A percentile compares a stretch with the other conserved stretches of the same genome.
phyloP scores from a whole-genome alignment of 2,329 filamentous ascomycete genomes.

The Microsporum audouinii region DNA sequence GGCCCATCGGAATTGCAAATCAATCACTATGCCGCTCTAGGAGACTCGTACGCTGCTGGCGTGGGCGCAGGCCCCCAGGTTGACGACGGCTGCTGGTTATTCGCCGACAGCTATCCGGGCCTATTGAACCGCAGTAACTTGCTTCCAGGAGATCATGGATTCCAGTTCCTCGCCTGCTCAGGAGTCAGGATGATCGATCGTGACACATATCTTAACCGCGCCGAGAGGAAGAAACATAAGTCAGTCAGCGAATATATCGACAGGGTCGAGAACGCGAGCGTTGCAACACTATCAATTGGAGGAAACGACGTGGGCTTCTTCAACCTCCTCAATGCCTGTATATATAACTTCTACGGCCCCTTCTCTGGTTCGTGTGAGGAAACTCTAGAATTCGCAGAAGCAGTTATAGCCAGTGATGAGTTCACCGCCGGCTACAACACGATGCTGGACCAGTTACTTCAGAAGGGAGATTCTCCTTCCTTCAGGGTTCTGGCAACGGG shows the following conservation, averaged over 20 bases:
- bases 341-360: constrained; percentile 18
- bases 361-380: constrained; percentile 9
- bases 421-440: constrained; percentile 15
- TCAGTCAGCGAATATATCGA: constrained; percentile 9
- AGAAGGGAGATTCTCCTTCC: constrained; percentile 18
- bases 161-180: constrained; percentile 20
- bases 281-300: constrained; percentile 10
- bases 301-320: constrained; percentile 19
- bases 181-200: constrained; percentile 17
- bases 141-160: constrained; percentile 10
- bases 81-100: constrained; percentile 16
- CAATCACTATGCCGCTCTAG: constrained; percentile 17
- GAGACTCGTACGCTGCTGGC: constrained; percentile 22
- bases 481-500: constrained; percentile 17
- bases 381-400: neutral
- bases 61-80: constrained; percentile 17
- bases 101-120: constrained; percentile 19
- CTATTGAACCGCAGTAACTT: constrained; percentile 15
- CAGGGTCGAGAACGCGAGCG: constrained; percentile 10
- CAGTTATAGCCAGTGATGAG: constrained; percentile 10
- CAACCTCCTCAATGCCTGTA: constrained; percentile 20
- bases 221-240: constrained; percentile 5
- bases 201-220: constrained; percentile 10
- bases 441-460: constrained; percentile 15
- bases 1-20: neutral